Base-by-base conservation (phyloP, 2,329 filamentous ascomycete species). In the Paraconiothyrium sp. region DNA sequence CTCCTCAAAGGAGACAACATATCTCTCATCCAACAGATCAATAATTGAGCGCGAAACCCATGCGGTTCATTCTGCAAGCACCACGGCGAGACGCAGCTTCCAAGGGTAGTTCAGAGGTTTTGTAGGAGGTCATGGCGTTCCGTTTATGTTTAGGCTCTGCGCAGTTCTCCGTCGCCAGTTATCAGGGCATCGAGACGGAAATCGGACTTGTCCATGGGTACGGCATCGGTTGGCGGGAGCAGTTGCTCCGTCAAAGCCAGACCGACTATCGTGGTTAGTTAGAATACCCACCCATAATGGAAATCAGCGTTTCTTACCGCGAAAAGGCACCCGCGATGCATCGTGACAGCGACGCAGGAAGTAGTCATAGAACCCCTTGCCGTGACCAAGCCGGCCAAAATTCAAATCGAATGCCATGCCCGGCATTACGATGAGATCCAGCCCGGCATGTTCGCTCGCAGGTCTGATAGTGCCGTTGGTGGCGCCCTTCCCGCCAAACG, bases 281-380 rank as follows among this genome's bases (percentile, higher is more conserved):
- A 77, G 70, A 71, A 71, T 67, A 64, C 67, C 70, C 64, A 65
- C 58, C 63, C 64, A 62, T 59, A 58, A 57, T 61, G 48, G 70
- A 74, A 68, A 66, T 47, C 65, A 73, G 61, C 72, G 63, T 65
- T 72, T 77, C 84, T 81, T 80, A 89, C 87, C 85, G 70, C 89
- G 84, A 81, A 85, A 84, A 69, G 86, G 86, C 81, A 85, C 86
- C 67, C 69, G 70, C 78, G 78, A 77, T 66, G 71, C 73, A 67
- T 79, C 78, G 78, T 85, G 77, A 85, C 94, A 97, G 69, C 90
- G 88, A 72, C 90, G 88, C 75, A 99, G 81, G 79, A 97, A 99
- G 78, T 89, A 91, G 82, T 99, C 95, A 83, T 99, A 99, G 81
- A 97, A 99, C 35, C 95, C 95, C 79, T 93, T 97, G 59, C 95